Evolutionary conservation across 2,329 filamentous ascomycete genomes (phyloP).

Genomic region (Xylariaceae sp.): DNA sequence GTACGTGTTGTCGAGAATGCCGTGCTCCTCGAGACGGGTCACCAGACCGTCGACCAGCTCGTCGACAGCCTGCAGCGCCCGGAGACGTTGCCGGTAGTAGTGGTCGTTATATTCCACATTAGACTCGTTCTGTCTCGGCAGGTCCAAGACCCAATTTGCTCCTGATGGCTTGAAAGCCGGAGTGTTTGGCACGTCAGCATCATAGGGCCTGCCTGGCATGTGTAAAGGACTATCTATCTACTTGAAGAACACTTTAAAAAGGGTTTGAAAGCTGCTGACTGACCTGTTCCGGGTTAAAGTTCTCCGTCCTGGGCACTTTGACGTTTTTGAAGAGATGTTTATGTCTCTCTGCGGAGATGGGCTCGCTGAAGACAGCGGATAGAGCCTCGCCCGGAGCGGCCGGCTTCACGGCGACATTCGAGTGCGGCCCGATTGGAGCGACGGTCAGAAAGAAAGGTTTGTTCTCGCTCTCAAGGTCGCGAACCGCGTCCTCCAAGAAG

Average conservation of each 20-base stretch:
- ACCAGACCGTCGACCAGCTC: conserved; percentile 45
- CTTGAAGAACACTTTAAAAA: not conserved
- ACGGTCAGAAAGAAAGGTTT: conserved; percentile 64
- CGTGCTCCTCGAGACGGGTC: conserved; percentile 40
- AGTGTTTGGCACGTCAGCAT: conserved; percentile 2
- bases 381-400: conserved; percentile 33
- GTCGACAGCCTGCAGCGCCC: conserved; percentile 48
- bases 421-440: conserved; percentile 63
- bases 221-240: too few species aligned
- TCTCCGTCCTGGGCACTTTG: conserved; percentile 54
- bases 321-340: conserved; percentile 54
- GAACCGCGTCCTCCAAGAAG: conserved; percentile 56
- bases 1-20: conserved; percentile 57
- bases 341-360: conserved; percentile 55
- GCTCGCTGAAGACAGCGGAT: conserved; percentile 36
- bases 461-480: conserved; percentile 38
- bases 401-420: conserved; percentile 34
- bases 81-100: conserved; percentile 48
- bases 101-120: conserved; percentile 44
- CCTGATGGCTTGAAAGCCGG: conserved; percentile 11
- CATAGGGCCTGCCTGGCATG: too few species aligned
- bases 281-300: conserved; percentile 61
- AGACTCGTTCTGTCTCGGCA: conserved; percentile 37
- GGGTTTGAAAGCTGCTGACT: conserved; percentile 8
- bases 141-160: conserved; percentile 42